These are phyloP conservation scores for Cicer judaicum DNA, from an alignment of 306 rosid genomes.

Conservation along the genomic window DNA sequence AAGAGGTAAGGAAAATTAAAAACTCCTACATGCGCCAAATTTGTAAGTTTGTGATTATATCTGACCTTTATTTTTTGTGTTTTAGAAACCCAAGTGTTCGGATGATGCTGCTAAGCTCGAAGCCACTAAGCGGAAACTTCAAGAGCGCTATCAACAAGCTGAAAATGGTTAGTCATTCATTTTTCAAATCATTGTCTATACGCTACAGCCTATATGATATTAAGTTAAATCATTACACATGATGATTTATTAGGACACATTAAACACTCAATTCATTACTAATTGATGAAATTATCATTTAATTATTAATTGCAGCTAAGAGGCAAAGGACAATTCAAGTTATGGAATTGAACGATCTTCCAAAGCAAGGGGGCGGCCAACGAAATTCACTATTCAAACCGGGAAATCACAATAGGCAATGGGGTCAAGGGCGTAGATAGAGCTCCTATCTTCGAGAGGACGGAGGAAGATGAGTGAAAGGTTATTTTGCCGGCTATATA, in stretches of 20 bases:
- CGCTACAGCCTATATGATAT: background rate
- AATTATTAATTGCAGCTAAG: conserved; percentile 67
- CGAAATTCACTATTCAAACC: conserved; percentile 64
- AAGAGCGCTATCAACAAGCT: conserved; percentile 91
- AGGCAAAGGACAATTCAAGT: conserved; percentile 90
- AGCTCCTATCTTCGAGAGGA: background rate
- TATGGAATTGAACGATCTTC: conserved; percentile 89
- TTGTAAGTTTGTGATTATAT: conserved; percentile 26
- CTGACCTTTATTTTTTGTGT: conserved; percentile 42
- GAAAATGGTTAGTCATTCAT: conserved; percentile 68
- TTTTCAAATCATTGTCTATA: background rate
- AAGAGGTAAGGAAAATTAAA: conserved; percentile 61
- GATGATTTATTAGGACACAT: conserved; percentile 7
- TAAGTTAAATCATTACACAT: background rate
- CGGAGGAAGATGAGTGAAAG: conserved; percentile 42
- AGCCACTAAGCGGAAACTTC: conserved; percentile 96
- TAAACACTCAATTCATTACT: conserved; percentile 9
- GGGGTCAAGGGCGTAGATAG: conserved; percentile 66
- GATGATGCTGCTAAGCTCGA: conserved; percentile 85
- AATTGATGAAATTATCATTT: conserved; percentile 33
- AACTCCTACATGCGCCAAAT: background rate
- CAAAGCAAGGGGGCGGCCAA: conserved; percentile 67
- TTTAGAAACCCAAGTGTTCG: conserved; percentile 59
- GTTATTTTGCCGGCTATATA: conserved; percentile 21
- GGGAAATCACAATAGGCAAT: conserved; percentile 66